These are phyloP conservation scores for Aspergillus ostianus DNA, from an alignment of 495 filamentous ascomycete genomes.

Conservation along the genomic window DNA sequence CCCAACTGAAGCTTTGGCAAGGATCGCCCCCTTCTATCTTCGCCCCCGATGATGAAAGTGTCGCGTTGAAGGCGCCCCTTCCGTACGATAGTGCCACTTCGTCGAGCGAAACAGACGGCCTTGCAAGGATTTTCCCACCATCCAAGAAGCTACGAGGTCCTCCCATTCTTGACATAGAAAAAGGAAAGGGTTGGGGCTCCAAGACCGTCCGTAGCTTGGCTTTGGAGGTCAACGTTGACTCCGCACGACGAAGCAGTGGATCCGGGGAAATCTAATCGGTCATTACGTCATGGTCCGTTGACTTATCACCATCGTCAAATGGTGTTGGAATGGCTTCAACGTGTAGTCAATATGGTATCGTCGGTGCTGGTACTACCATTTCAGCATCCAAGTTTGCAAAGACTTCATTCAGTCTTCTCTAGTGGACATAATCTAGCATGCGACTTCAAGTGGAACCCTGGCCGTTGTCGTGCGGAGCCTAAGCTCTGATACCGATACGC, in stretches of 20 bases:
- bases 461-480: no score
- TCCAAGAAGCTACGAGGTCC: not conserved
- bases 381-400: no score
- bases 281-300: conserved; percentile 12
- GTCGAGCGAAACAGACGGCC: not conserved
- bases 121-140: not conserved
- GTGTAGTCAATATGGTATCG: not conserved
- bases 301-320: not conserved
- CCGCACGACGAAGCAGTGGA: conserved; percentile 1
- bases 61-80: not conserved
- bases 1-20: not conserved
- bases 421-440: no score
- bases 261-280: conserved; percentile 13
- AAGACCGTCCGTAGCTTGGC: not conserved
- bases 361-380: not conserved
- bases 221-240: not conserved
- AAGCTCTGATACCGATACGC: no score
- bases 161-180: no score
- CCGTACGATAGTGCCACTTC: not conserved
- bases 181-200: not conserved
- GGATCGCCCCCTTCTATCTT: not conserved
- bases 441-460: no score
- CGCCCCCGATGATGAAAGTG: not conserved
- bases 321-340: not conserved
- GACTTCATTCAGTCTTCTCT: no score